Evolutionary conservation across 768 basidiomycete genomes (phyloP), one percentile per base, ranked within the genome.

Genomic region (Kwoniella botswanensis): DNA sequence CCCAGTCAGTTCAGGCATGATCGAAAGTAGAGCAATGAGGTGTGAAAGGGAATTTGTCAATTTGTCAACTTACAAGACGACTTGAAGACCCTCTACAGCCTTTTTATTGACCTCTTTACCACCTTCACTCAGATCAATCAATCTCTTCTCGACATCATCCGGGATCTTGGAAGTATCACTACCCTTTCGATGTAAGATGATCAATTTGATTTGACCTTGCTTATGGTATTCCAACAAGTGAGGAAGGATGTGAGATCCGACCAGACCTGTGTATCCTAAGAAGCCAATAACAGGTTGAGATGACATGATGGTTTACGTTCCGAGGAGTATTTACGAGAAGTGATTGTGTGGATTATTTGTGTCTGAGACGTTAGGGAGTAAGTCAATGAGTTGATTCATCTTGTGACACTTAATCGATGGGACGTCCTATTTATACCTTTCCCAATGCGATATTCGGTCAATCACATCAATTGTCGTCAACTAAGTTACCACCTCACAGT

Each of bases 1-100:
- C 11, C 3, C 22, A 18, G 15, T 18, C 17, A 55, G 21, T 11
- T 18, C 17, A 55, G 22, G 2, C 11, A 55, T 18, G 11, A 18
- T 55, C 15, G 22, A 55, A 18, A 55, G 17, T 55, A 18, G 54
- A 55, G 22, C 22, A 2, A 26, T 26, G 26, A 26, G 26, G 15
- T 55, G 11, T 55, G 17, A 18, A 17, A 1, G 4, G 21, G 54
- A 55, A 24, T 56, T 11, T 18, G 11, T 52, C n/a, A 52, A 52
- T 52, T 15, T 52, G 50, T 52, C 50, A n/a, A 52, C 50, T 64
- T 43, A 70, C 68, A 70, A 35, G 4, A 70, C 42, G 5, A 57
- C 61, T 24, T 70, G 62, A 7, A 70, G n/a, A 6, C 55, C 68
- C 44, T 65, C 68, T 7, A 70, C 63, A 10, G 68, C 57, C 24